phyloP scores from a whole-genome alignment of 2,329 filamentous ascomycete genomes.

The Trichoderma sp. region DNA sequence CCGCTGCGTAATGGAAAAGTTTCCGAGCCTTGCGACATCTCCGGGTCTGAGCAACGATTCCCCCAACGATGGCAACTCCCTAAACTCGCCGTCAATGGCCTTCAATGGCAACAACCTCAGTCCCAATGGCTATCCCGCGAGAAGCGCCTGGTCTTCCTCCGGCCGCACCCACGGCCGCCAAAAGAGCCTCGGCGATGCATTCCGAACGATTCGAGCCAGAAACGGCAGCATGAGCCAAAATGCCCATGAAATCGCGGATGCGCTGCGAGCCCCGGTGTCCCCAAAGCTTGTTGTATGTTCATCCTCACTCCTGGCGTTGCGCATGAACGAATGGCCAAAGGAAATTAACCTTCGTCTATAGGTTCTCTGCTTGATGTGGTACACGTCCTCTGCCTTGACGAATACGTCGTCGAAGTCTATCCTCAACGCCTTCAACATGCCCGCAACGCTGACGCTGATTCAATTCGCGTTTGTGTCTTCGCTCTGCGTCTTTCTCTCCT shows the following conservation, averaged over 20 bases:
- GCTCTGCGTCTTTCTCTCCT: conserved; percentile 81
- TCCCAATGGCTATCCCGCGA: conserved; percentile 27
- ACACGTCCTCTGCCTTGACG: conserved; percentile 90
- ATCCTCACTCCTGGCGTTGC: neutral
- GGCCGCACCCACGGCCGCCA: conserved; percentile 67
- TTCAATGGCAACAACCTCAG: conserved; percentile 34
- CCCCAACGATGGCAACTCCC: conserved; percentile 37
- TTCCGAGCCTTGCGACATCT: conserved; percentile 58
- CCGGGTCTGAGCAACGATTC: conserved; percentile 37
- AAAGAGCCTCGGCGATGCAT: conserved; percentile 88
- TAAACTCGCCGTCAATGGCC: conserved; percentile 36
- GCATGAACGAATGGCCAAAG: neutral
- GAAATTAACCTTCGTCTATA: conserved; percentile 44
- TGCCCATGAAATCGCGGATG: conserved; percentile 89
- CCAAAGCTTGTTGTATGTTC: conserved; percentile 51
- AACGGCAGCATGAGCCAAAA: conserved; percentile 89
- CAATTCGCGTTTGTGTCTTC: conserved; percentile 93
- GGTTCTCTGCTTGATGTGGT: conserved; percentile 89
- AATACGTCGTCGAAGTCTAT: conserved; percentile 99
- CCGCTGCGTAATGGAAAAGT: conserved; percentile 55
- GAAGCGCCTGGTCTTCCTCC: conserved; percentile 35
- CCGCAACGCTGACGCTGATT: conserved; percentile 86
- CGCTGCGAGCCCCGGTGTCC: conserved; percentile 86
- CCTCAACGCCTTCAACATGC: conserved; percentile 85
- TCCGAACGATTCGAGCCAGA: conserved; percentile 77